Evolutionary conservation across 2,329 filamentous ascomycete genomes (phyloP), one percentile per base, ranked within the genome.

Genomic region (Colletotrichum salicis): DNA sequence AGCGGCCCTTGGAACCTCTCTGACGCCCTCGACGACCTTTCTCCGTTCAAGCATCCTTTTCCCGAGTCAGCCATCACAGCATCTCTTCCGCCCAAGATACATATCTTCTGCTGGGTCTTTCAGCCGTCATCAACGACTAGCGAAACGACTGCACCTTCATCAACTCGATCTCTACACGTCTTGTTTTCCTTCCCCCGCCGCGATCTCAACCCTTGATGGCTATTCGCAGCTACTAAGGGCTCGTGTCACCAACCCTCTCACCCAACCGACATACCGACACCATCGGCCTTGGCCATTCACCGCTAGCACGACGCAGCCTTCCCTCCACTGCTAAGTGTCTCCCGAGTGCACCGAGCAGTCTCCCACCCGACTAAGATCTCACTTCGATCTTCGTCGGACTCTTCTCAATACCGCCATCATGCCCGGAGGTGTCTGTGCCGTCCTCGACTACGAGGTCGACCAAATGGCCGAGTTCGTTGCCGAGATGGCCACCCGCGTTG

Each of bases 371-470:
- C 81, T 77, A 82, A 83, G 81, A 77, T 83, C 81, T 66, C 58
- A 41, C 33, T 70, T n/a, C 60, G 83, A 80, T 84, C 82, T 83
- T 83, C 73, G 81, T 84, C 82, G 81, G 82, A 75, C 71, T 62
- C 74, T 45, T 52, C 48, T 35, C 19, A 55, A 33, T n/a, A 71
- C 78, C 76, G 78, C 77, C 85, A 90, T 84, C 78, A 91, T 91
- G 89, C 86, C 89, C 75, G 95, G 95, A 77, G 95, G 95, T 77
- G 95, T 98, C 51, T 96, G 95, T 77, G 94, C 94, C 78, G 93
- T 97, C 84, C 90, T 98, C 83, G 95, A 97, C 86, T 98, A 98
- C 82, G 95, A 97, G 83, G 96, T 97, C 90, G 94, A 97, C 80
- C 87, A 93, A 82, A 98, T 97, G 95, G 93, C 94, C 74, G 94